These are phyloP conservation scores for Candida tammaniensis DNA, from an alignment of 805 yeast genomes.

Conservation along the genomic window DNA sequence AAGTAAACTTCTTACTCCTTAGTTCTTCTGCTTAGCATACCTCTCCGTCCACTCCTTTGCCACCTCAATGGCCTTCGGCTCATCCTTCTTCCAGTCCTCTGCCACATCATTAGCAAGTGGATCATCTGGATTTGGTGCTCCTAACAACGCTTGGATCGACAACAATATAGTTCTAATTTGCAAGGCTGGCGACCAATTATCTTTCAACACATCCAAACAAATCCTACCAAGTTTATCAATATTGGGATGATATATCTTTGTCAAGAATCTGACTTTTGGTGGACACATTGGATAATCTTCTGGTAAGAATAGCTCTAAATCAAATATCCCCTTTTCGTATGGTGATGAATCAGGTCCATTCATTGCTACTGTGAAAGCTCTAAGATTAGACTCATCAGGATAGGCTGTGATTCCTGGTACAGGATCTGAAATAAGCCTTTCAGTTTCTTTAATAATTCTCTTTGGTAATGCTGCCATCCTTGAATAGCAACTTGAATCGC, in stretches of 20 bases:
- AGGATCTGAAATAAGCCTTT: slow-evolving; percentile 86
- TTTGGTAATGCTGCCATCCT: slow-evolving; percentile 77
- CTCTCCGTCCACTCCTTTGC: slow-evolving; percentile 74
- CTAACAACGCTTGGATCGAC: slow-evolving; percentile 88
- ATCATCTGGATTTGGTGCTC: slow-evolving; percentile 97
- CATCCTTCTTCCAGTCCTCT: slow-evolving; percentile 90
- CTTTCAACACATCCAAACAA: slow-evolving; percentile 90
- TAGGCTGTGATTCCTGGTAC: slow-evolving; percentile 93
- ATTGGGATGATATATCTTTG: slow-evolving; percentile 94
- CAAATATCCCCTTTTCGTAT: slow-evolving; percentile 76
- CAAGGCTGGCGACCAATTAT: slow-evolving; percentile 97
- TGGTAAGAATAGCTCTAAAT: slow-evolving; percentile 83
- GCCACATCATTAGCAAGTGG: slow-evolving; percentile 98
- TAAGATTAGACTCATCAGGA: slow-evolving; percentile 91
- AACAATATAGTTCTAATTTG: slow-evolving; percentile 90
- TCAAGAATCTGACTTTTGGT: slow-evolving; percentile 90
- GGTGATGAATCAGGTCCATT: slow-evolving; percentile 93
- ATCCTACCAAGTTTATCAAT: slow-evolving; percentile 94
- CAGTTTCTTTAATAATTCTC: slow-evolving; percentile 95
- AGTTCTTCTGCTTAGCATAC: slow-evolving; percentile 42
- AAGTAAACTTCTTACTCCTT: background rate
- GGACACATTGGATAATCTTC: slow-evolving; percentile 98
- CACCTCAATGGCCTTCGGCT: slow-evolving; percentile 71
- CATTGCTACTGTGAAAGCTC: slow-evolving; percentile 88
- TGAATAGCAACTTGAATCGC: no score